Percentiles rank a stretch among this genome's conserved stretches.
Conservation (phyloP, 2,329 filamentous ascomycete genomes). For the Tolypocladium inflatum region DNA sequence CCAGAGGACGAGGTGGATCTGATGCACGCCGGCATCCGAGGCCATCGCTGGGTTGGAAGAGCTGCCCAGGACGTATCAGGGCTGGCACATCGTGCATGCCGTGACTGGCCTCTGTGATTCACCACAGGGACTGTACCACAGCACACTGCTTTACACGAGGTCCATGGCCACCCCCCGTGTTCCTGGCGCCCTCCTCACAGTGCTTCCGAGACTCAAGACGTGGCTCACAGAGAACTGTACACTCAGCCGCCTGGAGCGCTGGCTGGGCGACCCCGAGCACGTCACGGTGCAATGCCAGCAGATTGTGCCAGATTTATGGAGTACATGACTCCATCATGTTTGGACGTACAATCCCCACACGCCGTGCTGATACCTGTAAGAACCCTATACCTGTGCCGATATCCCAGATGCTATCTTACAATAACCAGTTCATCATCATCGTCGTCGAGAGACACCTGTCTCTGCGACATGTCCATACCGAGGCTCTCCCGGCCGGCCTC, state of each 20-base stretch:
- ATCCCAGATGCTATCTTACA: slow-evolving; percentile 18
- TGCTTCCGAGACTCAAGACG: no score
- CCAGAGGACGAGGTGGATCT: no score
- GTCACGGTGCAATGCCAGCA: background rate
- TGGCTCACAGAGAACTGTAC: no score
- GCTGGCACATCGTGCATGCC: no score
- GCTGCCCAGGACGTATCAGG: background rate
- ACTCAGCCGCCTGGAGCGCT: no score
- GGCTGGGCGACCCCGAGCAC: background rate
- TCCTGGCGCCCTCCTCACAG: no score
- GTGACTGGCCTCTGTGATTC: no score
- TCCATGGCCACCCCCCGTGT: no score
- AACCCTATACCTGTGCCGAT: background rate
- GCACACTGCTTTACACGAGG: no score
- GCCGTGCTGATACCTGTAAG: background rate
- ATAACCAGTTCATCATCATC: slow-evolving; percentile 45
- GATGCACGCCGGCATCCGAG: background rate
- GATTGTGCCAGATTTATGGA: background rate
- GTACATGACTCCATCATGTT: background rate
- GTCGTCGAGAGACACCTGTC: slow-evolving; percentile 28
- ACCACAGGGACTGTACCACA: no score
- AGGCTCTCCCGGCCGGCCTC: slow-evolving; percentile 69
- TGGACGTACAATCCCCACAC: background rate
- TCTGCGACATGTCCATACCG: slow-evolving; percentile 36
- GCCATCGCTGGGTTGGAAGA: background rate